These are phyloP conservation scores for Coffea canephora DNA, from an alignment of 257 asterid species.

Conservation along the genomic window DNA sequence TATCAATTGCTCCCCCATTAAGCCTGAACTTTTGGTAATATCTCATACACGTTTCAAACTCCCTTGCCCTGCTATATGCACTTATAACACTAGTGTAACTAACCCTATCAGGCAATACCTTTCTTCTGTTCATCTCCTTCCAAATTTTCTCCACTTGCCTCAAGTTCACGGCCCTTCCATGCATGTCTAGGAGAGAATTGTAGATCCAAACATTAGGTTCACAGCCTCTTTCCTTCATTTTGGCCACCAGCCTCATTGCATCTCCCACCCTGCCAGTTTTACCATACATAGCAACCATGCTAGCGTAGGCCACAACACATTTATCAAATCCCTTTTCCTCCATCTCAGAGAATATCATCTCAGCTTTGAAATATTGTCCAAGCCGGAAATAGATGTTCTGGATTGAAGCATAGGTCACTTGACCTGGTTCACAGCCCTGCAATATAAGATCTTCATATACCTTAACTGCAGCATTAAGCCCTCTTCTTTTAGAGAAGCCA, in stretches of 20 bases:
- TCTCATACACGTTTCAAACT: constrained; percentile 47
- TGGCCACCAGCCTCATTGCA: constrained; percentile 70
- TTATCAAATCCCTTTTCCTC: constrained; percentile 57
- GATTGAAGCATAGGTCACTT: constrained; percentile 82
- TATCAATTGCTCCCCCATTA: constrained; percentile 58
- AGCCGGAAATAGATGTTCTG: constrained; percentile 53
- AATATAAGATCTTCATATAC: constrained; percentile 57
- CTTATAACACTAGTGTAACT: constrained; percentile 75
- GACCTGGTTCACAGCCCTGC: constrained; percentile 77
- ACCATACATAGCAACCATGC: constrained; percentile 73
- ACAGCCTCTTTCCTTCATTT: constrained; percentile 77
- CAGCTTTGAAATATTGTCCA: constrained; percentile 56
- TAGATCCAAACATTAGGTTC: constrained; percentile 91
- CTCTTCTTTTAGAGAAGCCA: constrained; percentile 62
- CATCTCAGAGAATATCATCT: constrained; percentile 62
- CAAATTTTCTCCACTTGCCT: constrained; percentile 63
- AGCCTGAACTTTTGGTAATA: constrained; percentile 60
- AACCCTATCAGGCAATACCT: constrained; percentile 55
- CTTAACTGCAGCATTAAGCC: constrained; percentile 38
- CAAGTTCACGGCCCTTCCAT: constrained; percentile 53
- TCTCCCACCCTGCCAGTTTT: constrained; percentile 63
- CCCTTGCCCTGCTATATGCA: constrained; percentile 62
- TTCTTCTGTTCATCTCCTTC: constrained; percentile 83
- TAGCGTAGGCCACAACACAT: constrained; percentile 81
- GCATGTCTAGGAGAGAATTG: constrained; percentile 74